Conservation (phyloP, 768 basidiomycete genomes). For the Clavulina sp. region DNA sequence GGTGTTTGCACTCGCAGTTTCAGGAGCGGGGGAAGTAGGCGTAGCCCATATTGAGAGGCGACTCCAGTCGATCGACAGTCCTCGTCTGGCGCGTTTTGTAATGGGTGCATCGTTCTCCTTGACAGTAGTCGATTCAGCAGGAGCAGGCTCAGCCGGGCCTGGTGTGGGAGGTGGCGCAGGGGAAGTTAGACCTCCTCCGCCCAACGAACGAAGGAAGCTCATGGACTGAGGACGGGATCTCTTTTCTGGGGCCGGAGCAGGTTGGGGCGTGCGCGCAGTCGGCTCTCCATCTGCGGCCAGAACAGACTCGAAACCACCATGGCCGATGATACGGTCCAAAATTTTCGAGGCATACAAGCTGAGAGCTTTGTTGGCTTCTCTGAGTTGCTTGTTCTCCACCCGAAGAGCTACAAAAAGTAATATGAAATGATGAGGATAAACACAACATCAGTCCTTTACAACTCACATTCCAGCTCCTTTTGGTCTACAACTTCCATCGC, state of each 20-base stretch:
- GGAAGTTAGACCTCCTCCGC: slow-evolving; percentile 9
- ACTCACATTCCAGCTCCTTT: slow-evolving; percentile 5
- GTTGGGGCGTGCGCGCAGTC: slow-evolving; percentile 17
- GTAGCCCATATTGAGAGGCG: slow-evolving; percentile 35
- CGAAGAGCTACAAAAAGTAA: slow-evolving; percentile 38
- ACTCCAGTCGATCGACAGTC: slow-evolving; percentile 75
- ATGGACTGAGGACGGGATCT: slow-evolving; percentile 6
- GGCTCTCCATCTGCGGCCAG: slow-evolving; percentile 73
- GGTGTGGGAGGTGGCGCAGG: slow-evolving; percentile 11
- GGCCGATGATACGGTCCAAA: slow-evolving; percentile 88
- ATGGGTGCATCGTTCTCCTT: too few relatives aligned
- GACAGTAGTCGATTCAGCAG: slow-evolving; percentile 14
- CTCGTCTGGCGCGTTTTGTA: slow-evolving; percentile 35
- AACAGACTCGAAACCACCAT: slow-evolving; percentile 94
- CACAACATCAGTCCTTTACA: neutral
- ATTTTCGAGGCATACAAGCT: slow-evolving; percentile 95
- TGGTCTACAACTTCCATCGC: neutral
- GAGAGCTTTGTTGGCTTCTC: slow-evolving; percentile 90
- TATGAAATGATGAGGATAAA: slow-evolving; percentile 17
- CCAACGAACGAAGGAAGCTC: slow-evolving; percentile 1
- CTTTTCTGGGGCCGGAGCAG: neutral
- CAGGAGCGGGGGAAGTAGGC: neutral
- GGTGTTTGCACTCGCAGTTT: slow-evolving; percentile 23
- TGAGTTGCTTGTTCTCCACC: slow-evolving; percentile 77
- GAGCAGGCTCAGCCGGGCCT: slow-evolving; percentile 12